Base-by-base conservation (phyloP, 1,284 basidiomycete species). In the Fomitopsis schrenkii region DNA sequence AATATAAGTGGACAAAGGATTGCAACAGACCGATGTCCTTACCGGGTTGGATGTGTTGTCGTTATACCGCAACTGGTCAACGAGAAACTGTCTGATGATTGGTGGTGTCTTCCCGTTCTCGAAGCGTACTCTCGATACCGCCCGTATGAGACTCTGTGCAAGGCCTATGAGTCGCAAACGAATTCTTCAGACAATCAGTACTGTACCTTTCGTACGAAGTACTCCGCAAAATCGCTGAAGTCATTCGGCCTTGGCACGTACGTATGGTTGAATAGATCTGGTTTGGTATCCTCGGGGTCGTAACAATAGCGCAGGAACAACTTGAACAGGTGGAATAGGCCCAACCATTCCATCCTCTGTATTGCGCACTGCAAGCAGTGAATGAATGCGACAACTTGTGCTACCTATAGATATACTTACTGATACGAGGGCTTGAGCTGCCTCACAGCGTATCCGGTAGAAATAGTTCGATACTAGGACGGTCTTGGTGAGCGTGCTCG, bases 381-480 rank as follows among this genome's bases (percentile, higher is more conserved):
- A 53, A n/a, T 53, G 48, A 17, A 58, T 56, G 55, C 14, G 30
- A 30, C 19, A 14, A 10, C 15, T 7, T 26, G 57, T n/a, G 50
- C 26, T 48, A 48, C 26, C 28, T 28, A 52, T 22, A 19, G 41
- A 26, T 14, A 55, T 28, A 63, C 92, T 72, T 72, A 97, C 95
- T 42, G 83, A 83, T 55, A 95, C 88, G 38, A 99, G 82, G 1
- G 94, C 94, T 48, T 88, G 76, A 4, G 93, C 94, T 1, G 97
- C 97, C 76, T 98, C 97, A 75, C 94, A 95, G 10, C 97, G 91
- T 59, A 99, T 93, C n/a, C 96, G 90, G 74, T 92, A 97, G 75
- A 93, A 98, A 77, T 99, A 99, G 72, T 98, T 98, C 42, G 91
- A 88, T 26, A 98, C 96, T 30, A 99, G 83, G 5, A 97, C 91